Conservation (phyloP, 2,329 filamentous ascomycete species). For the Epichloe coenophiala region DNA sequence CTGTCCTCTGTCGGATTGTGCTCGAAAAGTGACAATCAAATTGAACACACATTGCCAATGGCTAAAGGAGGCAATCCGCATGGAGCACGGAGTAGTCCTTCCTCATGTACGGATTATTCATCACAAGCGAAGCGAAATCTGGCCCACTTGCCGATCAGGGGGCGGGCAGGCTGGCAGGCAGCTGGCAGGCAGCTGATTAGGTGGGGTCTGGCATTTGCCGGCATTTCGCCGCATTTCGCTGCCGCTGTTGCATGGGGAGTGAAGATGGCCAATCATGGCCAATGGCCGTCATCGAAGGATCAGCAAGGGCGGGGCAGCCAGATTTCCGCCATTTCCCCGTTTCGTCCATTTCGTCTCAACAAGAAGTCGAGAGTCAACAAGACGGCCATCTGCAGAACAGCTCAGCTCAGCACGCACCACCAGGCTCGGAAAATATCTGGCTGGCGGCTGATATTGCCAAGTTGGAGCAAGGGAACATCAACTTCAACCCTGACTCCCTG, state of each 20-base stretch:
- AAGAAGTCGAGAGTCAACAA: too few relatives aligned
- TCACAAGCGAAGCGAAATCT: not conserved
- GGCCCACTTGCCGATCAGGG: not conserved
- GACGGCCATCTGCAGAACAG: not conserved
- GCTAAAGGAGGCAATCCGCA: too few relatives aligned
- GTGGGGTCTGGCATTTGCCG: not conserved
- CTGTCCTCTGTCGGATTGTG: not conserved
- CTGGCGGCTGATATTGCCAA: not conserved
- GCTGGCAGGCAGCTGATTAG: too few relatives aligned
- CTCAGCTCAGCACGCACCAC: not conserved
- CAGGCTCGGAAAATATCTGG: not conserved
- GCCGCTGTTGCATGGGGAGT: too few relatives aligned
- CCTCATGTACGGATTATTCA: not conserved
- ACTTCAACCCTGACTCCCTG: not conserved
- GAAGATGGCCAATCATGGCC: not conserved
- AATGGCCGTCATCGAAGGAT: not conserved
- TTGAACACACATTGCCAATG: not conserved
- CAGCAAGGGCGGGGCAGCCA: not conserved
- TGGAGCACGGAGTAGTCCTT: too few relatives aligned
- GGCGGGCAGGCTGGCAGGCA: too few relatives aligned
- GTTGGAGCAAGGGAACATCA: not conserved
- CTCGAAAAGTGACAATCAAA: not conserved
- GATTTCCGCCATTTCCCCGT: too few relatives aligned
- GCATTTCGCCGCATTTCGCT: too few relatives aligned
- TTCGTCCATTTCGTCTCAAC: too few relatives aligned